Evolutionary conservation across 192 early-diverging fungal species (phyloP), one percentile per base, ranked within the genome.

Genomic region (Kappamyces sp.): DNA sequence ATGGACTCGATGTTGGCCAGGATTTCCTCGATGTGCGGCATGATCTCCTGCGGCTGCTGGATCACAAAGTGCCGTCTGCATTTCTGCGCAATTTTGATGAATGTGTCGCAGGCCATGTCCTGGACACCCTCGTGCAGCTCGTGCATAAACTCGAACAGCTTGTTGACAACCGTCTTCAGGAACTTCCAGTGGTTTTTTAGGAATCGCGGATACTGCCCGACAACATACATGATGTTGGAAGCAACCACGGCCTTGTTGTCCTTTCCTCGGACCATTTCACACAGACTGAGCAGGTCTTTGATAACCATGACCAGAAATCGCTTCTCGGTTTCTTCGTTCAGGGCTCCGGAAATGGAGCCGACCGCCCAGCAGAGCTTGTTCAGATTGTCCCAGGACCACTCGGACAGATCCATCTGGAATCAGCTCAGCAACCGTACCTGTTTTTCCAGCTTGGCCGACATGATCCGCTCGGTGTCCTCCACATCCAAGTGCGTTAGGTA

Each of bases 201-300:
- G 82, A 99, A 99, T n/a, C 97, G 88, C 50, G 97, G 97, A 68
- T 99, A 99, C 76, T 99, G 97, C 12, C 97, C 97, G n/a, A 99
- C 97, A 63, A 96, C 91, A 66, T 99, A 99, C 97, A 99, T 99
- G 61, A 99, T 99, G 72, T 99, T 98, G 37, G 94, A 92, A 0
- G 97, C 97, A 13, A 97, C 94, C 34, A 99, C 91, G 3, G 97
- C 97, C 79, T 99, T 99, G 79, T 99, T 99, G 65, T 98, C 97
- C 79, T 99, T 99, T 58, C 97, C 97, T 36, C 93, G 83, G 73
- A 94, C 97, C 79, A 91, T 87, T 69, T 99, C 97, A 68, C 86
- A 88, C n/a, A 99, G 76, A 47, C 86, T 84, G 40, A 99, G 79
- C 38, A 99, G 71, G 49, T 98, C 96, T 79, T 99, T 99, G 79